Evolutionary conservation across 2,329 filamentous ascomycete species (phyloP), one percentile per base, ranked within the genome.

Genomic region (Clarireedia monteithiana): DNA sequence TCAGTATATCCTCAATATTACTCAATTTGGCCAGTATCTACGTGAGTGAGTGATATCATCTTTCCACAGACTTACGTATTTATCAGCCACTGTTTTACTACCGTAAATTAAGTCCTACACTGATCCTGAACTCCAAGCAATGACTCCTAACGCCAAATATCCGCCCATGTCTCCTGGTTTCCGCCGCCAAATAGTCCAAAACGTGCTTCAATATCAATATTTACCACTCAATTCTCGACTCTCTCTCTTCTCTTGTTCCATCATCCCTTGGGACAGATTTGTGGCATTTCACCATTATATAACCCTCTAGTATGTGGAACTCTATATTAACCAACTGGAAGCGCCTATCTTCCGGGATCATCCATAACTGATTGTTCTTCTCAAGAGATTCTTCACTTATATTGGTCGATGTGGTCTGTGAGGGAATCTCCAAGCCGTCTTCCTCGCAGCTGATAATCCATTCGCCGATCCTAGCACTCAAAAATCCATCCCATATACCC

Each of bases 401-500:
- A 9, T 10, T 38, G 14, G 17, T 34, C 4, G 26, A 38, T n/a
- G 14, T 15, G 4, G 12, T 39, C 12, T 5, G 10, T 7, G 26
- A 30, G 10, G 64, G 60, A 2, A 55, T 15, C 10, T 58, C 42
- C 23, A 67, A 55, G 6, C 62, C 64, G 14, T 64, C 62, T 48
- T 68, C 66, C 50, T 68, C 66, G 9, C 61, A 62, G 7, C 47
- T 26, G 7, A 57, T 56, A 9, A 68, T 57, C 64, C 66, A 68
- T 3, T 57, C 42, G 2, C 58, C 60, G 15, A 67, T 61, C 36
- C 62, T 59, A 7, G 65, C 64, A 24, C 53, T 61, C 23, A 69
- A 36, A 5, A 67, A 53, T 6, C 64, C 56, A 56, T 88, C 84
- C 84, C 84, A 88, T 75, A 87, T 83, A 23, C 81, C 84, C 68